Conservation (phyloP, 2,329 filamentous ascomycete species). For the Cordyceps fumosorosea region DNA sequence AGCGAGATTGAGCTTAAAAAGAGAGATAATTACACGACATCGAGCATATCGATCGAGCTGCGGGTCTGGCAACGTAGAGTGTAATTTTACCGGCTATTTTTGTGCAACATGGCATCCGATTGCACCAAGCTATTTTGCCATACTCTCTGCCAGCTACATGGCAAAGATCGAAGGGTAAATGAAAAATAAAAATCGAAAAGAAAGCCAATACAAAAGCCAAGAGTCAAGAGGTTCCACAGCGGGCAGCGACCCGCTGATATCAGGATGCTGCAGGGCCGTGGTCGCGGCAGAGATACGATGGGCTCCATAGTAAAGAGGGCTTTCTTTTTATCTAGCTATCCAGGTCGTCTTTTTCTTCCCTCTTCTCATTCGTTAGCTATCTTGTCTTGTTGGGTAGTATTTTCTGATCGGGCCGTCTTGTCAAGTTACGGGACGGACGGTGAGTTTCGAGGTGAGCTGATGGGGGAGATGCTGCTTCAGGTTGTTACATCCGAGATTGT, state of each 20-base stretch:
- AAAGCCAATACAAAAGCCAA: slow-evolving; percentile 1
- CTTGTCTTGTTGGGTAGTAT: background rate
- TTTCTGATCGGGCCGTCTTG: background rate
- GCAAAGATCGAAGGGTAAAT: background rate
- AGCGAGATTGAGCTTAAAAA: background rate
- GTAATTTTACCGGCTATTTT: background rate
- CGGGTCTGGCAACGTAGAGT: background rate
- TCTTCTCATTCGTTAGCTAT: background rate
- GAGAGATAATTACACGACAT: background rate
- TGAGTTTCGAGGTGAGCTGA: background rate
- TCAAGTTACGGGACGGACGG: background rate
- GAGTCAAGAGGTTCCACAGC: slow-evolving; percentile 3
- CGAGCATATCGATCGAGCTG: background rate
- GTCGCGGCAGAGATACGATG: slow-evolving; percentile 10
- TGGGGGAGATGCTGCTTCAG: background rate
- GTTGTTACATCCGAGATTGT: background rate
- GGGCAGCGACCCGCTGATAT: slow-evolving; percentile 12
- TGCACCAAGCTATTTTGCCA: background rate
- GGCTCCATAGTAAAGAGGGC: slow-evolving; percentile 6
- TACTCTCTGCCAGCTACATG: background rate
- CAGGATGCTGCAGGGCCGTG: background rate
- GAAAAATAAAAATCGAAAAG: background rate
- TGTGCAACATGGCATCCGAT: background rate
- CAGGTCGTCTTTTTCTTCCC: background rate
- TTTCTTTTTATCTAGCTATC: background rate